These are phyloP conservation scores for Apophysomyces variabilis DNA, from an alignment of 371 early-diverging fungal species.

Conservation along the genomic window DNA sequence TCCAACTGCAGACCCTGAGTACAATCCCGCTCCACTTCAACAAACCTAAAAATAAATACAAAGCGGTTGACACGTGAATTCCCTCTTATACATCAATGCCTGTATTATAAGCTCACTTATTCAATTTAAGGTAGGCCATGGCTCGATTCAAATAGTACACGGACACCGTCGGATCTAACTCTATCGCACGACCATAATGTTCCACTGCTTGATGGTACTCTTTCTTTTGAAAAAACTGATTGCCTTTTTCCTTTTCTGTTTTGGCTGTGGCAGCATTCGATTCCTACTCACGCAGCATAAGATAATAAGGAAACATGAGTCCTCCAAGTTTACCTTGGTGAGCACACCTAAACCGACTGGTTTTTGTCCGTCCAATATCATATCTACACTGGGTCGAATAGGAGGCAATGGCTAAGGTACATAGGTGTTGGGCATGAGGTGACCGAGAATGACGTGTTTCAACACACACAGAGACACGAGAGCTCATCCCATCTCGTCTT, in stretches of 20 bases:
- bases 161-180: slow-evolving; percentile 65
- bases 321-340: slow-evolving; percentile 10
- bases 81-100: neutral
- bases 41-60: slow-evolving; percentile 46
- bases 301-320: neutral
- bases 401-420: slow-evolving; percentile 21
- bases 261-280: slow-evolving; percentile 4
- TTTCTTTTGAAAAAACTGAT: slow-evolving; percentile 76
- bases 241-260: slow-evolving; percentile 70
- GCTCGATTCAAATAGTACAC: slow-evolving; percentile 82
- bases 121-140: slow-evolving; percentile 80
- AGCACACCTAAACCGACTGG: slow-evolving; percentile 21
- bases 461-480: neutral
- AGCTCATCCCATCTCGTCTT: neutral
- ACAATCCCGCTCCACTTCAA: slow-evolving; percentile 77
- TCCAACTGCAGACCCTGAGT: slow-evolving; percentile 65
- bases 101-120: slow-evolving; percentile 46
- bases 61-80: neutral
- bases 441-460: too few species aligned
- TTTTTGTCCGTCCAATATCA: slow-evolving; percentile 20
- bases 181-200: slow-evolving; percentile 73
- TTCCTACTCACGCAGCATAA: neutral
- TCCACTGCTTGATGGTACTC: slow-evolving; percentile 69
- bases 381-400: slow-evolving; percentile 18
- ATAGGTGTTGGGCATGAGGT: neutral